Base-by-base conservation (phyloP, 148 eudicot genomes). In the Chenopodium quinoa region DNA sequence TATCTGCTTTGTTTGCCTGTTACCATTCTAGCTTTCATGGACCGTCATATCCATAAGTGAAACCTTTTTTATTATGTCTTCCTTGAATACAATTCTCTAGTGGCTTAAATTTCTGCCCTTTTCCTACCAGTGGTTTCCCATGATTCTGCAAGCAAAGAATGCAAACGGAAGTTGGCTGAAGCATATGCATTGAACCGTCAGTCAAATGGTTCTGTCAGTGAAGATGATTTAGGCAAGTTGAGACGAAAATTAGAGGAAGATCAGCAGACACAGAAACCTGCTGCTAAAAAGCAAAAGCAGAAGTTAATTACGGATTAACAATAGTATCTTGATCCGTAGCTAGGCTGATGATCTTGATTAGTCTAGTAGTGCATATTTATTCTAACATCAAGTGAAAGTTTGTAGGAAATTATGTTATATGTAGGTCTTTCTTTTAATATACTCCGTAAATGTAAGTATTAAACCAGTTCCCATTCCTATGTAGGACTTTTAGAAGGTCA, bases 61-160 rank as follows among this genome's bases (percentile, higher is more conserved):
- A 60, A 0, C 14, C 40, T 34, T 58, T 67, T 16, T 8, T 44
- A 47, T 4, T n/a, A 2, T 66, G 4, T 50, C 1, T 12, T n/a
- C 12, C 17, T 78, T 14, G 40, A 52, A 34, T 34, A 40, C 4
- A 10, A 6, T 13, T 6, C 3, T 23, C 1, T 62, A 37, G 44
- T 47, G 19, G 52, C 82, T 23, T 44, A 58, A 22, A 31, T 69
- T 37, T n/a, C 1, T 11, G 67, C 19, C n/a, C 16, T 71, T 58
- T 58, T 78, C 63, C 29, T 56, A 84, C 10, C 86, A 95, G 98
- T 95, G 86, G 84, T 93, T 64, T 75, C 80, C 58, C 98, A 95
- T 85, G 95, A 92, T 50, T 23, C 81, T 79, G 98, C 96, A 62
- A 95, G 96, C 90, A 95, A 95, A 90, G 94, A 91, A 73, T 93